Evolutionary conservation across 108 stramenopile species (phyloP), one percentile per base, ranked within the genome.

Genomic region (Nitzschia palea): DNA sequence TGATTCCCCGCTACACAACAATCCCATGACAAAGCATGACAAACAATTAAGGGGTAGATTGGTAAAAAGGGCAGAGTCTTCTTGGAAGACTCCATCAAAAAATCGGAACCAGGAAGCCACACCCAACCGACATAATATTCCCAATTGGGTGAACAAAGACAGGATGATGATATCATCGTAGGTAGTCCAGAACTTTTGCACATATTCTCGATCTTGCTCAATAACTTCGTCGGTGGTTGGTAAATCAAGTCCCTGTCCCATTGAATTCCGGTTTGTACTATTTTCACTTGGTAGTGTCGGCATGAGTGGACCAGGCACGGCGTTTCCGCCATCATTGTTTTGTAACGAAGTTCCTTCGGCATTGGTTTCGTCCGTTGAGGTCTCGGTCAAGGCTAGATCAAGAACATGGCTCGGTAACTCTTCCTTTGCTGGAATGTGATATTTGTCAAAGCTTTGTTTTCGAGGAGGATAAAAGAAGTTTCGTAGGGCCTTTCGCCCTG

Each of bases 141-240:
- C 91, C 27, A 90, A 42, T 58, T 89, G 86, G 26, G 82, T 80
- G 63, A 82, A 89, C 42, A 93, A 51, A 30, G 80, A 81, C 5
- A 93, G 56, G 27, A 93, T 88, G 44, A 93, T 73, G 53, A 89
- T 70, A 44, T 89, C 86, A 64, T 93, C 91, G 63, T 90, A 93
- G 25, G 73, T 73, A 20, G 71, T 77, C 91, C 91, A 93, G 69
- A 93, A 90, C 10, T 67, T 48, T 56, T 83, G 59, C 12, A 86
- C 80, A 55, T 71, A 83, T 22, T 55, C 50, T 29, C 30, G 31
- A 53, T 86, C 81, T 33, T 83, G 61, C n/a, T n/a, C n/a, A n/a
- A n/a, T n/a, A n/a, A n/a, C n/a, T n/a, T n/a, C n/a, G n/a, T n/a
- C n/a, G n/a, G n/a, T n/a, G n/a, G n/a, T n/a, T n/a, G n/a, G n/a